Conservation (phyloP, 2,329 filamentous ascomycete species). For the Fusarium cicatricum region DNA sequence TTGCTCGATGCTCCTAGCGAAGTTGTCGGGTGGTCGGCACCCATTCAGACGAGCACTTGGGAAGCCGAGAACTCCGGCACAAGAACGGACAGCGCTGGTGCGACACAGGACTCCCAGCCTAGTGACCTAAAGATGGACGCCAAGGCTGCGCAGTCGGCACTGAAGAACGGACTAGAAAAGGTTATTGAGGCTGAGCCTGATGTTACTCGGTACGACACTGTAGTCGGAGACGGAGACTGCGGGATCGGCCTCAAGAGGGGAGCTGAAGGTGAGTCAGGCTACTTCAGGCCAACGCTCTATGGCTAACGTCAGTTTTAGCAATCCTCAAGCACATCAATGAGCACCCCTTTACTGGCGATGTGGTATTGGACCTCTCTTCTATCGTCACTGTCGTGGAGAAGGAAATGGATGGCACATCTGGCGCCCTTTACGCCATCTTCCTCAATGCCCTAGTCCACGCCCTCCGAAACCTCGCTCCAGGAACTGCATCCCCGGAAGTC, state of each 20-base stretch:
- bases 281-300: not conserved
- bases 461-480: conserved; percentile 54
- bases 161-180: conserved; percentile 66
- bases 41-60: conserved; percentile 71
- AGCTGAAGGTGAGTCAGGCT: conserved; percentile 69
- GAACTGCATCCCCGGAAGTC: conserved; percentile 50
- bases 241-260: conserved; percentile 86
- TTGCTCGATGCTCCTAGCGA: conserved; percentile 75
- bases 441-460: conserved; percentile 82
- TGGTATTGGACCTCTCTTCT: conserved; percentile 59
- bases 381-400: conserved; percentile 65
- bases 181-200: conserved; percentile 75
- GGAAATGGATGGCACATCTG: conserved; percentile 69
- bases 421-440: conserved; percentile 79
- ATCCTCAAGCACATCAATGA: conserved; percentile 59
- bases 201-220: conserved; percentile 77
- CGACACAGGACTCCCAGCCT: conserved; percentile 47
- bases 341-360: conserved; percentile 58
- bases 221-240: conserved; percentile 91
- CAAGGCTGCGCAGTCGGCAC: conserved; percentile 55
- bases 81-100: conserved; percentile 49
- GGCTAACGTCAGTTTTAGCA: conserved; percentile 49
- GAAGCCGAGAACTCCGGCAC: conserved; percentile 60
- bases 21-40: conserved; percentile 74
- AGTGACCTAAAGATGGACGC: conserved; percentile 64